Conservation (phyloP, 257 asterid genomes). For the Scutellaria galericulata region DNA sequence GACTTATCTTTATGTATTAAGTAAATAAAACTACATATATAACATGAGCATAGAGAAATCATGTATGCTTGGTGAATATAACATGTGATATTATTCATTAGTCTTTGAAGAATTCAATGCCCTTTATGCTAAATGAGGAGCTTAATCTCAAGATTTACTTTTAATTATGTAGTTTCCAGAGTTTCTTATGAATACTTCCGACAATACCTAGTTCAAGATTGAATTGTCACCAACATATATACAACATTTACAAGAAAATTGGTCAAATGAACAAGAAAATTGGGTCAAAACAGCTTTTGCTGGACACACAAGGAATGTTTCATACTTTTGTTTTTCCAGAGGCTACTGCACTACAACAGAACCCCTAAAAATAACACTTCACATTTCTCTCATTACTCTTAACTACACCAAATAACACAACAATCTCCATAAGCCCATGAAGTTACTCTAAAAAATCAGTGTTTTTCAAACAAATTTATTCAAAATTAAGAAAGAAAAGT, state of each 20-base stretch:
- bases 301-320: constrained; percentile 17
- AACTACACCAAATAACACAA: not conserved
- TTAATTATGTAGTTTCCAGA: too few species aligned
- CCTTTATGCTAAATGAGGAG: not conserved
- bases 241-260: constrained; percentile 24
- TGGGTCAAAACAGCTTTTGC: constrained; percentile 27
- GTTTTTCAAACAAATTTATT: not conserved
- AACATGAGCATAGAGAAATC: too few species aligned
- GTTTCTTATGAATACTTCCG: not conserved
- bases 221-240: not conserved
- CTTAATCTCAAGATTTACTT: not conserved
- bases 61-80: too few species aligned
- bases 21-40: too few species aligned
- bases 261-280: constrained; percentile 18
- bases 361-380: constrained; percentile 32
- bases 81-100: too few species aligned
- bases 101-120: not conserved
- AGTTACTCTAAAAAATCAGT: not conserved
- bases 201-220: not conserved
- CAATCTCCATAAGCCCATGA: not conserved
- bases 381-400: constrained; percentile 11
- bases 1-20: too few species aligned
- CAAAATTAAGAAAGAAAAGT: not conserved
- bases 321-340: constrained; percentile 8
- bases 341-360: constrained; percentile 13